phyloP scores from a whole-genome alignment of 2,329 filamentous ascomycete species.

The Trichoderma polysporum region DNA sequence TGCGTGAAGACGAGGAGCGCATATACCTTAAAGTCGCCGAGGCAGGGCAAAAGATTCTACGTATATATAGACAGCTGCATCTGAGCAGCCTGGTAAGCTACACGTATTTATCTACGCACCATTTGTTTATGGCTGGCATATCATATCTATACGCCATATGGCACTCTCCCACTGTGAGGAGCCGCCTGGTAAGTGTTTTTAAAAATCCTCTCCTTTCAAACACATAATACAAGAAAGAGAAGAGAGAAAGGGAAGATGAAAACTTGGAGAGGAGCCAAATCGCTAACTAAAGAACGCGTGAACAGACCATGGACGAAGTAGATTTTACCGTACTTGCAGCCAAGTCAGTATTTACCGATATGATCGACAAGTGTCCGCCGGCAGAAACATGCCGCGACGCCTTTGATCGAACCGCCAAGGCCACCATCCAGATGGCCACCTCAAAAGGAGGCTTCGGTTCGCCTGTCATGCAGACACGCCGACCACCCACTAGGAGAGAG shows the following conservation, averaged over 20 bases:
- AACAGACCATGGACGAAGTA: conserved; percentile 84
- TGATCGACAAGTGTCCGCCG: conserved; percentile 92
- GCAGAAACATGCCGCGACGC: conserved; percentile 93
- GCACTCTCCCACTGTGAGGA: conserved; percentile 88
- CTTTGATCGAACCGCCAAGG: conserved; percentile 92
- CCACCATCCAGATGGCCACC: conserved; percentile 92
- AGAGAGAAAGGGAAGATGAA: no score
- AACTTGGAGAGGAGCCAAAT: neutral
- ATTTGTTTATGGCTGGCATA: conserved; percentile 95
- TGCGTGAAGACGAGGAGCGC: conserved; percentile 79
- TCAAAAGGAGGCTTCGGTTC: conserved; percentile 77
- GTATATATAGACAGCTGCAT: conserved; percentile 87
- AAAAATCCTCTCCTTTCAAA: no score
- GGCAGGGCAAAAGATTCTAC: conserved; percentile 87
- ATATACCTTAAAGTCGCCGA: conserved; percentile 95
- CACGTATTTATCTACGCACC: conserved; percentile 91
- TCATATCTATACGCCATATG: conserved; percentile 97
- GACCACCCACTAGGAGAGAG: conserved; percentile 28
- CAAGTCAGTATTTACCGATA: conserved; percentile 85
- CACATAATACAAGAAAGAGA: no score
- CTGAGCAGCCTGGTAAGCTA: conserved; percentile 89
- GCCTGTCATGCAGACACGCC: conserved; percentile 31
- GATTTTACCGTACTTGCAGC: conserved; percentile 93
- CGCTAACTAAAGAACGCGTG: neutral
- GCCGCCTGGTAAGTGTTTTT: conserved; percentile 67